These are phyloP conservation scores for Coccomyxa sp. DNA, from an alignment of 139 green algal genomes.

Conservation along the genomic window DNA sequence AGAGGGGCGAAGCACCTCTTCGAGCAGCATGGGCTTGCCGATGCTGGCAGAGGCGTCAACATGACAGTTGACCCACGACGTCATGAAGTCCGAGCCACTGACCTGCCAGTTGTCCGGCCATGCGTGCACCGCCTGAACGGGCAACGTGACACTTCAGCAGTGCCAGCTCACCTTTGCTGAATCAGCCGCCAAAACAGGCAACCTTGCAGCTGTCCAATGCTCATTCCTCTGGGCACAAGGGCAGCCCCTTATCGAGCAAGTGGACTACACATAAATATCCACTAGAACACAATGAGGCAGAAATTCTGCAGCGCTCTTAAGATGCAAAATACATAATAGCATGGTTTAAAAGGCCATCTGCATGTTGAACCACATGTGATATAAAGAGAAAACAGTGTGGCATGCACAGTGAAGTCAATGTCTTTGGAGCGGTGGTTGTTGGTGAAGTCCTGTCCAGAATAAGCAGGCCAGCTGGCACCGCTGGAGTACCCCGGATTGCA, in stretches of 20 bases:
- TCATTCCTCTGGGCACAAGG: not conserved
- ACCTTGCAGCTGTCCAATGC: not conserved
- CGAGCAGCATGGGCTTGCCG: constrained; percentile 4
- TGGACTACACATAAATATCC: too few relatives aligned
- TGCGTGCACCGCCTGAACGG: not conserved
- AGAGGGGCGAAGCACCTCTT: not conserved
- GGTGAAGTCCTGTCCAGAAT: constrained; percentile 26
- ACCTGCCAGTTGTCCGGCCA: constrained; percentile 2
- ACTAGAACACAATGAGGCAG: too few relatives aligned
- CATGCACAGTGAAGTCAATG: constrained; percentile 30
- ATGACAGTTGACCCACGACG: not conserved
- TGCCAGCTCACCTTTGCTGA: not conserved
- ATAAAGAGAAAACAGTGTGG: too few relatives aligned
- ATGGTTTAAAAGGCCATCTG: too few relatives aligned
- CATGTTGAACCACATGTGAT: too few relatives aligned
- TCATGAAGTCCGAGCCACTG: not conserved
- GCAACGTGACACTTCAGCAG: not conserved
- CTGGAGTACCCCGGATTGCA: not conserved
- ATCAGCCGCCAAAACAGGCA: not conserved
- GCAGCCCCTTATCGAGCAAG: not conserved
- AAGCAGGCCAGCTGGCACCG: not conserved
- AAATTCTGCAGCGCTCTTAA: too few relatives aligned
- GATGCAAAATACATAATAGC: too few relatives aligned
- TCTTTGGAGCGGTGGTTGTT: constrained; percentile 22
- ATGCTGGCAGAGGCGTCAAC: not conserved